phyloP scores from a whole-genome alignment of 2,329 filamentous ascomycete genomes.

The Diaporthe helianthi region DNA sequence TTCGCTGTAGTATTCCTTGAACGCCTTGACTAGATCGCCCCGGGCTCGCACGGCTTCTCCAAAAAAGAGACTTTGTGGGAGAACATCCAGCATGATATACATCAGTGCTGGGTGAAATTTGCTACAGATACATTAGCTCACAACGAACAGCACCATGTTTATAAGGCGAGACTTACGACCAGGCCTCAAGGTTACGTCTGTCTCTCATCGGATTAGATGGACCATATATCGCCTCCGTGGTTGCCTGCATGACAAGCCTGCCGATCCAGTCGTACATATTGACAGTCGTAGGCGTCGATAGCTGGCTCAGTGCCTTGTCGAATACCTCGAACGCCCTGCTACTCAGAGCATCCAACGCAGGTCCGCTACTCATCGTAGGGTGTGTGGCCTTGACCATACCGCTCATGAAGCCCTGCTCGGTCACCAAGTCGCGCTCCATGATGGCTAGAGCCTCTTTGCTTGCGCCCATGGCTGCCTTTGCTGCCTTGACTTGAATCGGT shows the following conservation, averaged over 20 bases:
- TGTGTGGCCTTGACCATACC: conserved; percentile 35
- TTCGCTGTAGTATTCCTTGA: conserved; percentile 27
- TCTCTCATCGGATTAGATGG: conserved; percentile 36
- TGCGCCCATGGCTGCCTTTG: conserved; percentile 32
- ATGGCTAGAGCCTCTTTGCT: conserved; percentile 30
- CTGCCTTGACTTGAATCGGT: conserved; percentile 10
- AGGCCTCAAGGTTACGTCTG: conserved; percentile 13
- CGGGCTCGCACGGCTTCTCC: not conserved
- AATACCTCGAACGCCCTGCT: conserved; percentile 16
- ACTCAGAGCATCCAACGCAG: conserved; percentile 27
- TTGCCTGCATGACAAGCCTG: conserved; percentile 33
- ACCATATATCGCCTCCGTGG: conserved; percentile 36
- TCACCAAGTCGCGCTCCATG: conserved; percentile 31
- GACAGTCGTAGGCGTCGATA: not conserved
- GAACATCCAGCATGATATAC: conserved; percentile 35
- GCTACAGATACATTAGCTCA: not conserved
- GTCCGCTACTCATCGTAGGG: conserved; percentile 29
- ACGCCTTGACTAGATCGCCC: not conserved
- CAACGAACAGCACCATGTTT: not conserved
- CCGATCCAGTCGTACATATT: conserved; percentile 32
- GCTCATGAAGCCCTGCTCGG: conserved; percentile 33
- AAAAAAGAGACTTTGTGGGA: conserved; percentile 34
- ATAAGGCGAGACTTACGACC: conserved; percentile 17
- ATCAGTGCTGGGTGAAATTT: conserved; percentile 35
- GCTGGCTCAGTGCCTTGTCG: conserved; percentile 3